Conservation (phyloP, 2,329 filamentous ascomycete genomes). For the Phyllosticta paracitricarpa region DNA sequence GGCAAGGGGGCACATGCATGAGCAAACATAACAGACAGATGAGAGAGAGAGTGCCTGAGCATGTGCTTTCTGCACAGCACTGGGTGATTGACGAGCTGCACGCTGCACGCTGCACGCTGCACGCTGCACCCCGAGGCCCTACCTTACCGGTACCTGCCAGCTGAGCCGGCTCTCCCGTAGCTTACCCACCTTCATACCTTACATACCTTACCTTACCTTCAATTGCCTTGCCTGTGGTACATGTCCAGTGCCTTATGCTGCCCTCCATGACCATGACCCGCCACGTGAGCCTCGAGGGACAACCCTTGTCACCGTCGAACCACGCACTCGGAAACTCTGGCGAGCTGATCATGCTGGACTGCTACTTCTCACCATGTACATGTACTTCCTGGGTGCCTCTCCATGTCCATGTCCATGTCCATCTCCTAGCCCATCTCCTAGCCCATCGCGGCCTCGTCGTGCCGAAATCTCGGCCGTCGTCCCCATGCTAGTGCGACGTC, state of each 20-base stretch:
- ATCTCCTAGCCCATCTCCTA: background rate
- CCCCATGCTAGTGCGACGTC: background rate
- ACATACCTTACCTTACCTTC: no score
- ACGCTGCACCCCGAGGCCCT: background rate
- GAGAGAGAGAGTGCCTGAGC: no score
- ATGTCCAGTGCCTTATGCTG: no score
- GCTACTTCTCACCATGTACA: background rate
- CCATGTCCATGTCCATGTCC: background rate
- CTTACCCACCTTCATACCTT: background rate
- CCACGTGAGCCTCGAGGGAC: background rate
- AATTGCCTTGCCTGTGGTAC: no score
- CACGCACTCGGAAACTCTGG: background rate
- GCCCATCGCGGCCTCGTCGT: no score
- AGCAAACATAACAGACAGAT: background rate
- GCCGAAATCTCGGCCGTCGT: background rate
- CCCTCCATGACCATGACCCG: background rate
- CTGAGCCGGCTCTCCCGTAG: background rate
- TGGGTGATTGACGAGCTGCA: background rate
- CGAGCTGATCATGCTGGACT: background rate
- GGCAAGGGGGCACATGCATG: background rate
- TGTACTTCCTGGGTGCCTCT: no score
- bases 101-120: background rate
- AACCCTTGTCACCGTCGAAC: background rate
- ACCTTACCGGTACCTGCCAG: background rate
- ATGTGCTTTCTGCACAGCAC: no score